These are phyloP conservation scores for Aspergillus fructus DNA, from an alignment of 2,329 filamentous ascomycete species.

Conservation along the genomic window DNA sequence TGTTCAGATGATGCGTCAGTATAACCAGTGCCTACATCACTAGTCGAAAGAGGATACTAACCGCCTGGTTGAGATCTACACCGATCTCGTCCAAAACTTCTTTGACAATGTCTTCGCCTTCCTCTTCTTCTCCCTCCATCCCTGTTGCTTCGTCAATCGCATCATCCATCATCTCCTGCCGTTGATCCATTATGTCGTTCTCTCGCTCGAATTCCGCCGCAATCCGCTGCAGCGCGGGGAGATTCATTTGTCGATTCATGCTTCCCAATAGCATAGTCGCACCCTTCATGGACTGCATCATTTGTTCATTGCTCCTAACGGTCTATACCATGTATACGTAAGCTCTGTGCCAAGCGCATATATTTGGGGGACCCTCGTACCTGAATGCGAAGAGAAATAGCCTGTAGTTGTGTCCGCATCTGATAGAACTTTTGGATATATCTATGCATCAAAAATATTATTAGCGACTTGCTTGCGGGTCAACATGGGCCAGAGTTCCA, in stretches of 20 bases:
- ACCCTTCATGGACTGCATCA: slow-evolving; percentile 99
- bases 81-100: slow-evolving; percentile 97
- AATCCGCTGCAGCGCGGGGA: slow-evolving; percentile 90
- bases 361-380: slow-evolving; percentile 47
- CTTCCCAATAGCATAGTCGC: slow-evolving; percentile 88
- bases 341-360: slow-evolving; percentile 2
- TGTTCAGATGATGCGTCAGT: slow-evolving; percentile 43
- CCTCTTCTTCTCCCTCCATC: slow-evolving; percentile 77
- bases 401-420: slow-evolving; percentile 95
- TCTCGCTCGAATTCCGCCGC: slow-evolving; percentile 99
- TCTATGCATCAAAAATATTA: slow-evolving; percentile 43
- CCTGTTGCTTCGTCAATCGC: slow-evolving; percentile 97
- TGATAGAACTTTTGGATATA: slow-evolving; percentile 98
- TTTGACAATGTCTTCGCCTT: slow-evolving; percentile 94
- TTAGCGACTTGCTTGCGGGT: neutral
- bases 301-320: slow-evolving; percentile 96
- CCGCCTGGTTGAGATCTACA: slow-evolving; percentile 83
- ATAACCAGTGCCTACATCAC: neutral
- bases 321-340: slow-evolving; percentile 58
- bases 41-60: slow-evolving; percentile 51
- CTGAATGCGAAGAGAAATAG: slow-evolving; percentile 92
- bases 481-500: neutral
- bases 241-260: slow-evolving; percentile 98
- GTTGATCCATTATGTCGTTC: slow-evolving; percentile 98
- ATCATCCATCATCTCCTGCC: slow-evolving; percentile 99